Base-by-base conservation (phyloP, 805 yeast species). In the Ogataea pini region DNA sequence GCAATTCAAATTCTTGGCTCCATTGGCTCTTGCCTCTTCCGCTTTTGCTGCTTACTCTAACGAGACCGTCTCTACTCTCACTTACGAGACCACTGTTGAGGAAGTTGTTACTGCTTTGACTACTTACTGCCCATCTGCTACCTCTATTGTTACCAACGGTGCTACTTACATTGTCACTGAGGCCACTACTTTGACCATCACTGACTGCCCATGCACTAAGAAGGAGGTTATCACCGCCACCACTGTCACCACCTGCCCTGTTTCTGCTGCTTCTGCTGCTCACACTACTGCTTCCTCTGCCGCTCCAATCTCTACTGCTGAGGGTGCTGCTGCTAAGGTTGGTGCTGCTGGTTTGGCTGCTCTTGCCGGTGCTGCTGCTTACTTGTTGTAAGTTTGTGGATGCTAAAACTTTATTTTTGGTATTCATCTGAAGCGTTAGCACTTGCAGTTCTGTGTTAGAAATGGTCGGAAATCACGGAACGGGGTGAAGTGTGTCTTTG, bases 181-280 rank as follows among this genome's bases (percentile, higher is more conserved):
- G 62, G 82, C 92, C 52, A 85, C 92, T 68, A 87, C 95, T 59
- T 71, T 88, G 62, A 87, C 94, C 69, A 78, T 87, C 80, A 85
- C 95, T 63, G 85, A 88, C 77, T 83, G 87, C 72, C 91, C 91
- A 67, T 88, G 96, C 77, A 86, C 92, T 65, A 63, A 82, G 63
- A 20, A 20, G 17, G 41, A 44, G 39, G 59, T 60, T 44, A 42
- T 52, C 52, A 59, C 68, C 42, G 47, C 61, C 49, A 54, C 63
- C 52, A 53, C 60, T 39, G 54, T 53, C 29, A 51, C 53, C 18
- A 45, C 59, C 47, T 46, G 57, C 50, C 48, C 57, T 33, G 49
- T 31, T 38, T 19, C 55, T 10, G 37, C 64, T 16, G 39, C 59
- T 10, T 39, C 64, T 16, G 37, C 59, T 13, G 28, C 56, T n/a